Percentiles rank a stretch among this genome's conserved stretches.
phyloP scores from a whole-genome alignment of 306 rosid species.

The Rosa chinensis region DNA sequence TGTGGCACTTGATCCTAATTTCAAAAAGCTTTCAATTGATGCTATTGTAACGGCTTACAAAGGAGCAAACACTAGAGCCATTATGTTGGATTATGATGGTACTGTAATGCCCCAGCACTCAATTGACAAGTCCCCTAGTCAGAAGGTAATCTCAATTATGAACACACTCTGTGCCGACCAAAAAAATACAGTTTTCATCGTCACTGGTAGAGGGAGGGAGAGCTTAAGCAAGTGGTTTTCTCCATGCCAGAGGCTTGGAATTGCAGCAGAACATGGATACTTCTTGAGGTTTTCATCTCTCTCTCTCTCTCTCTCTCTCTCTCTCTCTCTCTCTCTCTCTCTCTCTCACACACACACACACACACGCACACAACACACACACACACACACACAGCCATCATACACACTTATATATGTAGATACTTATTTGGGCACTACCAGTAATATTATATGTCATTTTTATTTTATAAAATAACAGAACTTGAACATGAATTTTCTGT shows the following conservation, averaged over 20 bases:
- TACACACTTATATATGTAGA: background rate
- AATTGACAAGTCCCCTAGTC: slow-evolving; percentile 59
- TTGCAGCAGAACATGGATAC: slow-evolving; percentile 84
- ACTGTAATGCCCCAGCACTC: slow-evolving; percentile 82
- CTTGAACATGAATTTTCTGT: background rate
- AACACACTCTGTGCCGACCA: slow-evolving; percentile 56
- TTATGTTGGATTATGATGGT: slow-evolving; percentile 82
- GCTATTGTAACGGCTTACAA: slow-evolving; percentile 57
- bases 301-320: slow-evolving; percentile 12
- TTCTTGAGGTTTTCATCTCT: slow-evolving; percentile 56
- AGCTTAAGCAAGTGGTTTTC: slow-evolving; percentile 71
- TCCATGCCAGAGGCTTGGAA: slow-evolving; percentile 67
- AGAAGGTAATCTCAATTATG: slow-evolving; percentile 57
- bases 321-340: background rate
- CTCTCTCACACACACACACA: background rate
- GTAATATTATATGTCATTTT: background rate
- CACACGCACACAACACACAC: background rate
- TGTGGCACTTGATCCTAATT: slow-evolving; percentile 80
- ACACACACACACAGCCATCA: background rate
- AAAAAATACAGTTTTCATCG: slow-evolving; percentile 73
- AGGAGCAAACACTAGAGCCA: slow-evolving; percentile 59
- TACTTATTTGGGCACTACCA: background rate
- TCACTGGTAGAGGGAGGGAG: slow-evolving; percentile 72
- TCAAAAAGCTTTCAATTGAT: slow-evolving; percentile 69
- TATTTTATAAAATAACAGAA: background rate